Evolutionary conservation across 2,329 filamentous ascomycete species (phyloP).

Genomic region (Alternaria brassicae): DNA sequence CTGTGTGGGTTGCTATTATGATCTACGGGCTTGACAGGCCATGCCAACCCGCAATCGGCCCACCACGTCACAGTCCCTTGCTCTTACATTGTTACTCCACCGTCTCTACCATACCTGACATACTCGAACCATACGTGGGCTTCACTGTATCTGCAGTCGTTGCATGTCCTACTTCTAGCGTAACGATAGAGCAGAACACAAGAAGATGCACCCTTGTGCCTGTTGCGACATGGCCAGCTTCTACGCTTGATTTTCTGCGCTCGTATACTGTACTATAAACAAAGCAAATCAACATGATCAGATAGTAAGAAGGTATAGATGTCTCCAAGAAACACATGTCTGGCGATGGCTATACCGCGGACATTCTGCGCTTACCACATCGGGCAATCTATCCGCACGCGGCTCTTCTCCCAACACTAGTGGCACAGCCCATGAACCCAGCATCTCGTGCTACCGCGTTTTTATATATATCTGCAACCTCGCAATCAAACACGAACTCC

Average conservation of each 20-base stretch:
- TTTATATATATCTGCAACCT: conserved; percentile 30
- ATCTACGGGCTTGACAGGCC: neutral
- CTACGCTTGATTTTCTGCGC: neutral
- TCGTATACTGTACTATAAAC: neutral
- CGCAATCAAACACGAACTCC: conserved; percentile 11
- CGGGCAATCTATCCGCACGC: conserved; percentile 28
- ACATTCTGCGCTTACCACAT: conserved; percentile 13
- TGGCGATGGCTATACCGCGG: neutral
- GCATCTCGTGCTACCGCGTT: conserved; percentile 24
- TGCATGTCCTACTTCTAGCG: neutral
- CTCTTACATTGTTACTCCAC: neutral
- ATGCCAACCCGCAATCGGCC: neutral
- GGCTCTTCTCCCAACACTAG: conserved; percentile 15
- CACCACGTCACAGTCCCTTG: neutral
- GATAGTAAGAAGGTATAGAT: neutral
- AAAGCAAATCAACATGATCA: neutral
- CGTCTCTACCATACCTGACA: neutral
- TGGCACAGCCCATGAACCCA: conserved; percentile 20
- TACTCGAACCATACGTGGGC: neutral
- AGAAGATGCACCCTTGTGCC: neutral
- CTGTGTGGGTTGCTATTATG: neutral
- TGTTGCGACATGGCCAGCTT: neutral
- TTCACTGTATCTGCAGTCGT: neutral
- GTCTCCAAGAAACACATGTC: neutral
- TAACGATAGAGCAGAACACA: neutral